Evolutionary conservation across 148 eudicot species (phyloP), one percentile per base, ranked within the genome.

Genomic region (Silene uniflora): DNA sequence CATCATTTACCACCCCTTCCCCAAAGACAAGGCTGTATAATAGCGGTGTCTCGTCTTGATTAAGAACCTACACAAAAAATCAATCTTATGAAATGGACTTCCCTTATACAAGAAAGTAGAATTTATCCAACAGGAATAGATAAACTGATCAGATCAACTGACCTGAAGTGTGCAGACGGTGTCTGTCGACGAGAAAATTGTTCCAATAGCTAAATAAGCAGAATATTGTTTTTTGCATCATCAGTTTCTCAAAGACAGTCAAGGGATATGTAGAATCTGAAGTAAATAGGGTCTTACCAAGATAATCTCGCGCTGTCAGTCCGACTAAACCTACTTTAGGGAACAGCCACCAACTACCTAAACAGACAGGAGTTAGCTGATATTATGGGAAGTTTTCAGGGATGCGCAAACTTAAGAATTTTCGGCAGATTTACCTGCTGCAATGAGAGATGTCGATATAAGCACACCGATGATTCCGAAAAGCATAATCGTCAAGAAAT

Each of bases 131-230:
- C 16, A n/a, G 13, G 6, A 49, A 29, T 59, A 27, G 55, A 8
- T 7, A 47, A 47, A 47, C 10, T 47, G 32, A 56, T 10, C 29
- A 52, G 62, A 44, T 18, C 5, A 62, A 81, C 86, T 76, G 58
- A 92, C 99, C 96, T 95, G 99, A 77, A 95, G 89, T 16, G 99
- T 95, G 81, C 99, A 95, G 64, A 95, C 97, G 1, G 99, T 95
- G 76, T 95, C 99, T 14, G 99, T 95, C 47, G 99, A 87, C 11
- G 99, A 95, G 86, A 95, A 95, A 60, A 95, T 95, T 66, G 92
- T 84, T 64, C 99, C 99, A n/a, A 95, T 81, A 69, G 90, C 99
- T 95, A 87, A 78, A 82, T 19, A 67, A 39, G 42, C 74, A 46
- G 19, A 18, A 60, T 6, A 75, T 18, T n/a, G 42, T 7, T 67